A percentile compares a stretch with the other conserved stretches of the same genome.
phyloP scores from a whole-genome alignment of 768 basidiomycete genomes.

The Termitomyces sp. region DNA sequence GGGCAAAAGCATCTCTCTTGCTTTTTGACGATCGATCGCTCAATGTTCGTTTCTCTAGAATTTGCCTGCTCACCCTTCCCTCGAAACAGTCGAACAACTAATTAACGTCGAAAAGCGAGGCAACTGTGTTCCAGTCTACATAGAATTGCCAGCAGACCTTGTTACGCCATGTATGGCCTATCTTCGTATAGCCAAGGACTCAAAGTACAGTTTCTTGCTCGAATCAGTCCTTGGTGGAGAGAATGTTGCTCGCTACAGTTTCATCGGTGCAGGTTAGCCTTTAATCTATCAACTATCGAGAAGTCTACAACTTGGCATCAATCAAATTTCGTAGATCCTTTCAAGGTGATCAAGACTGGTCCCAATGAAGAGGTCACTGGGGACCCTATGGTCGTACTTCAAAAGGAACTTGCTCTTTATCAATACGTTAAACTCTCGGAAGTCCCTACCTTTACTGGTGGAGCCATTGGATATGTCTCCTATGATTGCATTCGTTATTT shows the following conservation, averaged over 20 bases:
- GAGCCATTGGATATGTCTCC: slow-evolving; percentile 94
- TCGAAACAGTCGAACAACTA: slow-evolving; percentile 70
- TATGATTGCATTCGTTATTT: slow-evolving; percentile 97
- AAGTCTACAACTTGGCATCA: neutral
- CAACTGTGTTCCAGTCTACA: slow-evolving; percentile 90
- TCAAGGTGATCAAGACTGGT: slow-evolving; percentile 88
- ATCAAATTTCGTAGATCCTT: slow-evolving; percentile 58
- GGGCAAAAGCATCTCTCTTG: slow-evolving; percentile 9
- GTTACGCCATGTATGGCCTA: slow-evolving; percentile 97
- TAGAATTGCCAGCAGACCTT: slow-evolving; percentile 91
- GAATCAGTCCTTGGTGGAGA: slow-evolving; percentile 92
- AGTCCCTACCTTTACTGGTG: slow-evolving; percentile 92
- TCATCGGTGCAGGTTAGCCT: slow-evolving; percentile 84
- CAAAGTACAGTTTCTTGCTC: slow-evolving; percentile 90
- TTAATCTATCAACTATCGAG: neutral
- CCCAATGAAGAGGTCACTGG: slow-evolving; percentile 77
- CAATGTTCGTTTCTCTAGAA: slow-evolving; percentile 33
- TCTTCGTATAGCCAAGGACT: slow-evolving; percentile 86
- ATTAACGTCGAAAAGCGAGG: slow-evolving; percentile 78
- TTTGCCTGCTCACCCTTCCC: slow-evolving; percentile 62
- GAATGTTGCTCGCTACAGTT: slow-evolving; percentile 89
- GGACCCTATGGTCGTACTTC: slow-evolving; percentile 80
- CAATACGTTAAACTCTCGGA: slow-evolving; percentile 89
- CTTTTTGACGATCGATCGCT: neutral
- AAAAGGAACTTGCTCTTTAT: slow-evolving; percentile 82